A percentile compares a stretch with the other conserved stretches of the same genome.
These are phyloP conservation scores for Aschersonia sp. DNA, from an alignment of 2,329 filamentous ascomycete genomes.

Conservation along the genomic window DNA sequence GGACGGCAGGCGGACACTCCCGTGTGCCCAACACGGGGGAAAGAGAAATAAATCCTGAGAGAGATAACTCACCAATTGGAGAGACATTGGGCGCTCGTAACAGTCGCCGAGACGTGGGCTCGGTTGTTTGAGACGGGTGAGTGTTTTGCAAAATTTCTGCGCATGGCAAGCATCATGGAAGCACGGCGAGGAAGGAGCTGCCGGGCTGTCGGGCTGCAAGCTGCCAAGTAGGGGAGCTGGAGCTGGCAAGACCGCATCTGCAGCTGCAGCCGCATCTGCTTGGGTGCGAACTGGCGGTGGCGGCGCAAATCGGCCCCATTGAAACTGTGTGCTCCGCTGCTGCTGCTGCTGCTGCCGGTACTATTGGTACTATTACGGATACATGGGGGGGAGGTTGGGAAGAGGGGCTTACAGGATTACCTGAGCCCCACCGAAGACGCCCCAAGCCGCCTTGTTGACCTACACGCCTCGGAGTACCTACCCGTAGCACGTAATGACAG, in stretches of 20 bases:
- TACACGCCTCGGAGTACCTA: too few species aligned
- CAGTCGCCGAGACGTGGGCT: background rate
- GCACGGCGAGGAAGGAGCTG: background rate
- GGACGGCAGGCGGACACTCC: slow-evolving; percentile 2
- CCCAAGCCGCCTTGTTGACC: too few species aligned
- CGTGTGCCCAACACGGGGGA: background rate
- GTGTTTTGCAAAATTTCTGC: too few species aligned
- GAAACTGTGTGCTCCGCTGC: background rate
- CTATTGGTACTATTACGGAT: too few species aligned
- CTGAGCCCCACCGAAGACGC: too few species aligned
- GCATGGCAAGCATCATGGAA: background rate
- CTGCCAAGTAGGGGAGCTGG: background rate
- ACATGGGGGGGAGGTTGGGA: too few species aligned
- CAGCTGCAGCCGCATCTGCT: slow-evolving; percentile 1
- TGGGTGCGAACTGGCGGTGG: slow-evolving; percentile 1
- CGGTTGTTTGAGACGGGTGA: background rate
- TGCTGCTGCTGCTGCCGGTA: too few species aligned
- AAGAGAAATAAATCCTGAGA: background rate
- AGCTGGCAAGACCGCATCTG: background rate
- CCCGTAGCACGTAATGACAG: background rate
- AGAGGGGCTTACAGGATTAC: too few species aligned
- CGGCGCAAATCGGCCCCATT: slow-evolving; percentile 3
- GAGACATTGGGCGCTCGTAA: too few species aligned
- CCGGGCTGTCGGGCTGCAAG: background rate
- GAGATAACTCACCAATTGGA: background rate